phyloP scores from a whole-genome alignment of 371 early-diverging fungal genomes.

The Saksenaea oblongispora region DNA sequence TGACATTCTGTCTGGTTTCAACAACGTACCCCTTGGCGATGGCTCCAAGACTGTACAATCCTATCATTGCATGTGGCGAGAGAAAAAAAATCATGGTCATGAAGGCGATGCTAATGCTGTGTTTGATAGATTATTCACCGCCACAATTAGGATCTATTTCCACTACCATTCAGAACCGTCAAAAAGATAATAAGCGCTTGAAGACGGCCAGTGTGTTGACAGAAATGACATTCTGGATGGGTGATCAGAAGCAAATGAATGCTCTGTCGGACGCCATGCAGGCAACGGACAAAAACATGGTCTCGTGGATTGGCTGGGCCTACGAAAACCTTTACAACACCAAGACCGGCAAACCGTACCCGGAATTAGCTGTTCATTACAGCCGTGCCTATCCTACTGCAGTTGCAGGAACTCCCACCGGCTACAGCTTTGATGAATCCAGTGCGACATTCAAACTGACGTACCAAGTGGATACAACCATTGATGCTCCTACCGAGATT shows the following conservation, averaged over 20 bases:
- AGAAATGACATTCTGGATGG: slow-evolving; percentile 44
- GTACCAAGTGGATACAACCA: slow-evolving; percentile 9
- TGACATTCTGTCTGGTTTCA: slow-evolving; percentile 50
- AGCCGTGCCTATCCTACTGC: slow-evolving; percentile 45
- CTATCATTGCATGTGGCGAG: slow-evolving; percentile 7
- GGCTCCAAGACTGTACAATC: slow-evolving; percentile 37
- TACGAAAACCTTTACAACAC: slow-evolving; percentile 40
- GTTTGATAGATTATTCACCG: slow-evolving; percentile 33
- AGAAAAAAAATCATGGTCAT: slow-evolving; percentile 7
- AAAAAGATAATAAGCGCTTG: slow-evolving; percentile 36
- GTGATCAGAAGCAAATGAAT: slow-evolving; percentile 16
- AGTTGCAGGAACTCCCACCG: slow-evolving; percentile 29
- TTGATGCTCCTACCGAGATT: slow-evolving; percentile 21
- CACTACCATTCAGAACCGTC: slow-evolving; percentile 34
- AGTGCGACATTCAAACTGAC: slow-evolving; percentile 13
- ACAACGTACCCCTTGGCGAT: slow-evolving; percentile 50
- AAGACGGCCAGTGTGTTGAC: slow-evolving; percentile 41
- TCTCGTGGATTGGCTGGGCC: slow-evolving; percentile 52
- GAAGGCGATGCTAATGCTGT: background rate
- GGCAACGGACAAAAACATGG: slow-evolving; percentile 34
- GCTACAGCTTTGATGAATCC: slow-evolving; percentile 12
- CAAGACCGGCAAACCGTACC: slow-evolving; percentile 14
- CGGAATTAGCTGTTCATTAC: slow-evolving; percentile 29
- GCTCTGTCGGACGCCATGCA: slow-evolving; percentile 15
- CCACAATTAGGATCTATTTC: slow-evolving; percentile 39